Evolutionary conservation across 257 asterid genomes (phyloP).

Genomic region (Petunia secreta): DNA sequence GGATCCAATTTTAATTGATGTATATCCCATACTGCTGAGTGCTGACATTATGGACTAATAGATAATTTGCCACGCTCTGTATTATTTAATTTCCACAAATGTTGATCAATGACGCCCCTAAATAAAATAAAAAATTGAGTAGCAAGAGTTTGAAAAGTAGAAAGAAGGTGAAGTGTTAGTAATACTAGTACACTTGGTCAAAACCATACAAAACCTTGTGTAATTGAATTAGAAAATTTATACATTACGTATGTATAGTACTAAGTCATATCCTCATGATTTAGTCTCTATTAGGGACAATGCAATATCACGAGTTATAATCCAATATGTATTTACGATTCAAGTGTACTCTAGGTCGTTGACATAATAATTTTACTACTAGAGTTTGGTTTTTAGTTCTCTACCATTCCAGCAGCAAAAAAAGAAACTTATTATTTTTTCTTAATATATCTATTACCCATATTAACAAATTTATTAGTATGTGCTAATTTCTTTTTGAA

Average conservation of each 20-base stretch:
- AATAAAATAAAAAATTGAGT: background rate
- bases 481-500: no score
- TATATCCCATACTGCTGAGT: background rate
- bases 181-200: background rate
- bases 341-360: background rate
- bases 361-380: background rate
- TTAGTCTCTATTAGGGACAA: no score
- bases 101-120: background rate
- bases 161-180: background rate
- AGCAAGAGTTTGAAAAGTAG: background rate
- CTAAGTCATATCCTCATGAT: no score
- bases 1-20: background rate
- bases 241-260: background rate
- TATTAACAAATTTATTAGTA: no score
- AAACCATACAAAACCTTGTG: conserved; percentile 6
- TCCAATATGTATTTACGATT: background rate
- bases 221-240: background rate
- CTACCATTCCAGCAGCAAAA: no score
- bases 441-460: no score
- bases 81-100: background rate
- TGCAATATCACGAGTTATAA: no score
- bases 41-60: background rate
- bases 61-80: background rate
- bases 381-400: no score
- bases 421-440: no score